A percentile compares a stretch with the other conserved stretches of the same genome.
Conservation (phyloP, 225 moss, liverwort and hornwort species). For the Antitrichia curtipendula region DNA sequence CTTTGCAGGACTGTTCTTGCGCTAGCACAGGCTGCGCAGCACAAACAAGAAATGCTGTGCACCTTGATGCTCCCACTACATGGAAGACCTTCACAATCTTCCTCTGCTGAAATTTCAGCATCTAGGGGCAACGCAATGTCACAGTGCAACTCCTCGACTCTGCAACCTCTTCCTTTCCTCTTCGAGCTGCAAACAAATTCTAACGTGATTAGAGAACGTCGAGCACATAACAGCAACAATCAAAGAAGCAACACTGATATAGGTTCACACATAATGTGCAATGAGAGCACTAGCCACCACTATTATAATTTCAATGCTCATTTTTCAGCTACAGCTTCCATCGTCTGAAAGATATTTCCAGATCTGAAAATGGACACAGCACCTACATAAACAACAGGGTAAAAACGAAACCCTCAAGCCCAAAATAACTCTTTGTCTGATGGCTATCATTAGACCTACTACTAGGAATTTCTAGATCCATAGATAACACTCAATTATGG, state of each 20-base stretch:
- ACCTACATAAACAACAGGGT: not conserved
- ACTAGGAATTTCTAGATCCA: not conserved
- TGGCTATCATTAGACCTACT: not conserved
- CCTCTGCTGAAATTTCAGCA: constrained; percentile 29
- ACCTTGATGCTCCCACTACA: constrained; percentile 34
- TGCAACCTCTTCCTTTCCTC: constrained; percentile 94
- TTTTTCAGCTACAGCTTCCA: not conserved
- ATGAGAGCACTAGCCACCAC: not conserved
- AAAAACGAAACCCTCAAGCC: not conserved
- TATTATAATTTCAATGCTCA: not conserved
- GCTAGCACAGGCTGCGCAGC: constrained; percentile 35
- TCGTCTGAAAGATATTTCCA: not conserved
- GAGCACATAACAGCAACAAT: not conserved
- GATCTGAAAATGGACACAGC: not conserved
- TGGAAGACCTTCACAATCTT: constrained; percentile 12
- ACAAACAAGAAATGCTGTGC: constrained; percentile 15
- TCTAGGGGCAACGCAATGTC: constrained; percentile 13
- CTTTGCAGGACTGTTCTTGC: constrained; percentile 34
- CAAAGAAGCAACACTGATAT: not conserved
- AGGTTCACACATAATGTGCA: not conserved
- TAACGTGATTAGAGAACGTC: not conserved
- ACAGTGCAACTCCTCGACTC: constrained; percentile 65
- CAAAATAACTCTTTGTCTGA: not conserved
- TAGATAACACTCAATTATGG: not conserved
- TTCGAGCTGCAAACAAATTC: constrained; percentile 57